Percentiles rank a stretch among this genome's conserved stretches.
These are phyloP conservation scores for Fusarium domesticum DNA, from an alignment of 2,329 filamentous ascomycete species.

Conservation along the genomic window DNA sequence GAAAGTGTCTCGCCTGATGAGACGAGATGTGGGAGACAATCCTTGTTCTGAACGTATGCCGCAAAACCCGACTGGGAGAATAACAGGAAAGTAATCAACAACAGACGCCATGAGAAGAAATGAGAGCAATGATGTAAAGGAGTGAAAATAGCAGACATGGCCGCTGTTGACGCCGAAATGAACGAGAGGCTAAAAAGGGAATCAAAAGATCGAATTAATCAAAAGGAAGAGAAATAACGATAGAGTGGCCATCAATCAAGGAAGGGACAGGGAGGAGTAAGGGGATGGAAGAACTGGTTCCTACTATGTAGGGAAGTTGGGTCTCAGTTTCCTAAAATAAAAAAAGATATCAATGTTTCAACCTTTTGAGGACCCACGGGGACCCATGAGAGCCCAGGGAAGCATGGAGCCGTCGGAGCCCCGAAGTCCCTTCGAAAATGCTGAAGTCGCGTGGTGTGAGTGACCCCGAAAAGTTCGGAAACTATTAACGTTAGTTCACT, in stretches of 20 bases:
- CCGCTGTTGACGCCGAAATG: neutral
- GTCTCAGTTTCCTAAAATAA: too few species aligned
- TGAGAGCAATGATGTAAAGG: constrained; percentile 1
- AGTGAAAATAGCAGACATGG: constrained; percentile 1
- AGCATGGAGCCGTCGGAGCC: neutral
- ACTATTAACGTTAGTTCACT: neutral
- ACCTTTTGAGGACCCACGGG: too few species aligned
- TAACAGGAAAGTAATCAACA: neutral
- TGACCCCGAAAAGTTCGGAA: neutral
- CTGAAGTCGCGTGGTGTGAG: neutral
- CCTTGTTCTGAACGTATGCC: constrained; percentile 15
- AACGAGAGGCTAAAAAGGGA: constrained; percentile 3
- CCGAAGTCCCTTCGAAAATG: neutral
- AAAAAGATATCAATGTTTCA: too few species aligned
- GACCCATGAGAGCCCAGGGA: too few species aligned
- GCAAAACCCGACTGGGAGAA: constrained; percentile 2
- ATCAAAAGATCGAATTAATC: neutral
- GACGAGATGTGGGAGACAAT: constrained; percentile 8
- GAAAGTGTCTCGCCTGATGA: constrained; percentile 7
- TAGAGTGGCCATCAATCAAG: too few species aligned
- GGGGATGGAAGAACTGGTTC: too few species aligned
- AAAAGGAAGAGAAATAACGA: neutral
- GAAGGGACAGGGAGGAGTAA: too few species aligned
- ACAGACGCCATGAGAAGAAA: neutral
- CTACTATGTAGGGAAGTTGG: too few species aligned